These are phyloP conservation scores for Penicillium sp. DNA, from an alignment of 2,329 filamentous ascomycete genomes.

Conservation along the genomic window DNA sequence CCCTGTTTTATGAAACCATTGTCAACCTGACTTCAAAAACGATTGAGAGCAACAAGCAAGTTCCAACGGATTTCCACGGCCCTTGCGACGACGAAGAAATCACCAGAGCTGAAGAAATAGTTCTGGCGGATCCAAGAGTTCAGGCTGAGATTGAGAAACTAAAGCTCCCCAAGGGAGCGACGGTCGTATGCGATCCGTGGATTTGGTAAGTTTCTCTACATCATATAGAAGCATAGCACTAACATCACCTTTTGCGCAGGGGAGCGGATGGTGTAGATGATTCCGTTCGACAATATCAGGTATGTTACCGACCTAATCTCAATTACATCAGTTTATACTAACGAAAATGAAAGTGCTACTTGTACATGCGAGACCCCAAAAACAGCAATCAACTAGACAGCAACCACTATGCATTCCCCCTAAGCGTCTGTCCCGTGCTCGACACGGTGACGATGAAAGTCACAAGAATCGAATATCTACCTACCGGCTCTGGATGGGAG, in stretches of 20 bases:
- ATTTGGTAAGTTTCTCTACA: background rate
- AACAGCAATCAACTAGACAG: background rate
- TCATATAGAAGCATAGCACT: background rate
- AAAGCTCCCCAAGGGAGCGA: background rate
- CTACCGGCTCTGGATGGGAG: background rate
- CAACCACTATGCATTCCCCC: background rate
- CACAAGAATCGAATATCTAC: background rate
- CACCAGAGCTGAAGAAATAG: background rate
- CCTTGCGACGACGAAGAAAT: background rate
- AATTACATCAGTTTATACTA: background rate
- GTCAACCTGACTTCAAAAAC: background rate
- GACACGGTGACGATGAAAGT: background rate
- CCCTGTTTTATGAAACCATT: background rate
- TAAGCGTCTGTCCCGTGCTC: background rate
- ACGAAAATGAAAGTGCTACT: background rate
- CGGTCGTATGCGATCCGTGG: background rate
- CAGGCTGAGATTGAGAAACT: background rate
- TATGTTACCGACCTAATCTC: background rate
- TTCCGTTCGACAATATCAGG: background rate
- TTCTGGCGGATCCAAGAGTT: background rate
- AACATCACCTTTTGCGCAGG: background rate
- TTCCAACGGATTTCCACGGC: background rate
- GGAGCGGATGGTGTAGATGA: background rate
- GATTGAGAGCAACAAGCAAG: background rate
- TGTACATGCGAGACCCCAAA: background rate